A percentile compares a stretch with the other conserved stretches of the same genome.
These are phyloP conservation scores for Chrysopogon serrulatus DNA, from an alignment of 176 grass and related monocot genomes.

Conservation along the genomic window DNA sequence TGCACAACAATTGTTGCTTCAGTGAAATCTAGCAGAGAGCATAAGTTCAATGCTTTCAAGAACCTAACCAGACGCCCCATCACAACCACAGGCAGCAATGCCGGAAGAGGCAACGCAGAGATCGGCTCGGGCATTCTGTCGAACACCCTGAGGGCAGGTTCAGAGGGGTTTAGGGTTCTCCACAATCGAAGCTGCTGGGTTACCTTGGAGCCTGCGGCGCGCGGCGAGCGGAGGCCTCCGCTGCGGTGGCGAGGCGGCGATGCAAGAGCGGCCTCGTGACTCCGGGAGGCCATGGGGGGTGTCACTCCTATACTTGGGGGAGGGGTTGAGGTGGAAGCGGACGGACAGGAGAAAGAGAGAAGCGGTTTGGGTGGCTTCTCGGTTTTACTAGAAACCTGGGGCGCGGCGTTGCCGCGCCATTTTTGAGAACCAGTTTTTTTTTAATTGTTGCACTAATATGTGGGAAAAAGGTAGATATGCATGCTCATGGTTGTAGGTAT, in stretches of 20 bases:
- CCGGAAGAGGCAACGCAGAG: neutral
- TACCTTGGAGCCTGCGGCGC: constrained; percentile 19
- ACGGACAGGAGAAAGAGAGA: neutral
- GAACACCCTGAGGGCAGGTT: constrained; percentile 21
- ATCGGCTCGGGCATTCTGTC: neutral
- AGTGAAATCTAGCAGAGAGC: neutral
- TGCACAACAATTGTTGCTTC: neutral
- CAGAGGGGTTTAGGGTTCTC: neutral
- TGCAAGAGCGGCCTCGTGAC: constrained; percentile 26
- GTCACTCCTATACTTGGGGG: constrained; percentile 3
- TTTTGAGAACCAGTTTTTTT: too few species aligned
- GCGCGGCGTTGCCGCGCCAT: too few species aligned
- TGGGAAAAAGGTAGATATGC: too few species aligned
- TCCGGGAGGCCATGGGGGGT: constrained; percentile 26
- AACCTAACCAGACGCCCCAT: neutral
- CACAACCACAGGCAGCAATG: neutral
- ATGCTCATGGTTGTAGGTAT: too few species aligned
- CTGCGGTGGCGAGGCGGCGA: constrained; percentile 27
- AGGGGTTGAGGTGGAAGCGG: neutral
- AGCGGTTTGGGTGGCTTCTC: neutral
- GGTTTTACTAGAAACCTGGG: too few species aligned
- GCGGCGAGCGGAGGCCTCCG: neutral
- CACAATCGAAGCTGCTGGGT: neutral
- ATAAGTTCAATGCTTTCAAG: neutral
- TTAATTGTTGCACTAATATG: too few species aligned